These are phyloP conservation scores for Leccinum fibrillosum DNA, from an alignment of 768 basidiomycete genomes.

Conservation along the genomic window DNA sequence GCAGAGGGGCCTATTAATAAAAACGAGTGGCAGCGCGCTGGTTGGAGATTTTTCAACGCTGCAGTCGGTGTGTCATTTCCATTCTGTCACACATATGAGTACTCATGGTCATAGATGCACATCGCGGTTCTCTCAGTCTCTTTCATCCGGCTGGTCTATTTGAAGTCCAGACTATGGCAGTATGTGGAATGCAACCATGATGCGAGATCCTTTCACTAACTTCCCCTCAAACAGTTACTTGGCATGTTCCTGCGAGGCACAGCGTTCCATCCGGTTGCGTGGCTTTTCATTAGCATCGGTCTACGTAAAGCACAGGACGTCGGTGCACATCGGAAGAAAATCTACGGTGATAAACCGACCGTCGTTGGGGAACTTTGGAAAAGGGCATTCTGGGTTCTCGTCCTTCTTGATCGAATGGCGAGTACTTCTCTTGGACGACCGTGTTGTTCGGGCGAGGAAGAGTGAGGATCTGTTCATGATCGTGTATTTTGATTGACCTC, in stretches of 20 bases:
- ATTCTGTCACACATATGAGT: background rate
- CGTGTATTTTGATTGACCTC: slow-evolving; percentile 4
- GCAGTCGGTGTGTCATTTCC: slow-evolving; percentile 43
- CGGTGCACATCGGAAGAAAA: slow-evolving; percentile 68
- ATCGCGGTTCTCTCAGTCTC: slow-evolving; percentile 47
- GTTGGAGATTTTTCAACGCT: slow-evolving; percentile 57
- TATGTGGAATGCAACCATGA: slow-evolving; percentile 27
- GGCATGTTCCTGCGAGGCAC: slow-evolving; percentile 55
- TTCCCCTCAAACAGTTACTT: slow-evolving; percentile 38
- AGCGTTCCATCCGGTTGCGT: slow-evolving; percentile 45
- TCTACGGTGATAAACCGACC: slow-evolving; percentile 45
- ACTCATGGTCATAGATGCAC: slow-evolving; percentile 40
- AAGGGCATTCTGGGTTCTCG: slow-evolving; percentile 72
- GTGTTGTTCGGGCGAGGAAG: slow-evolving; percentile 59
- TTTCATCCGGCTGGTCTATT: slow-evolving; percentile 57
- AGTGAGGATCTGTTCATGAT: slow-evolving; percentile 41
- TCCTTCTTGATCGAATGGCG: slow-evolving; percentile 55
- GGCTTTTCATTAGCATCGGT: slow-evolving; percentile 53
- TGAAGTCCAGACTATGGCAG: slow-evolving; percentile 58
- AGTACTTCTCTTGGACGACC: slow-evolving; percentile 55
- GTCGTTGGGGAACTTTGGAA: slow-evolving; percentile 73
- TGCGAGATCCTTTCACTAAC: slow-evolving; percentile 5
- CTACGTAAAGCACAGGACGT: slow-evolving; percentile 69
- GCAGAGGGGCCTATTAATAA: slow-evolving; percentile 27
- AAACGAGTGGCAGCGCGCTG: slow-evolving; percentile 50